These are phyloP conservation scores for Fusarium buharicum DNA, from an alignment of 2,329 filamentous ascomycete genomes.

Conservation along the genomic window DNA sequence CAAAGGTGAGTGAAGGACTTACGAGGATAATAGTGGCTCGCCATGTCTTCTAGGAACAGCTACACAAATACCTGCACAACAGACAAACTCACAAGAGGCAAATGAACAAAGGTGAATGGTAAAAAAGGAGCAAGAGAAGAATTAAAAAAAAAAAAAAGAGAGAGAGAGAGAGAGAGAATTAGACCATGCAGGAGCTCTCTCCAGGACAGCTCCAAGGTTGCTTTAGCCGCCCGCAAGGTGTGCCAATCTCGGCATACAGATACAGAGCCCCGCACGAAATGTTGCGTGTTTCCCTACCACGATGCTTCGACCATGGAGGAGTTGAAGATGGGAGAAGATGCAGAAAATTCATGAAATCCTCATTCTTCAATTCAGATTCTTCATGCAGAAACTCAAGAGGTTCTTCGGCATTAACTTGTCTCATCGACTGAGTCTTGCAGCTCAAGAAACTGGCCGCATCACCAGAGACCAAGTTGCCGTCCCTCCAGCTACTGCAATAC, in stretches of 20 bases:
- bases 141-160: constrained; percentile 10
- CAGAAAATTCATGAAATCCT: neutral
- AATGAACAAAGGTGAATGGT: constrained; percentile 1
- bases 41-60: constrained; percentile 48
- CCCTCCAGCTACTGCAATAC: constrained; percentile 7
- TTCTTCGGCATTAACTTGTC: constrained; percentile 4
- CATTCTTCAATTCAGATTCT: neutral
- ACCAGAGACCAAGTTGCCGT: constrained; percentile 26
- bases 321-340: neutral
- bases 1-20: constrained; percentile 41
- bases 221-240: constrained; percentile 35
- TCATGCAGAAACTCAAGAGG: neutral
- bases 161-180: constrained; percentile 7
- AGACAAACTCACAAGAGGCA: neutral
- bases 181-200: constrained; percentile 14
- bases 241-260: constrained; percentile 32
- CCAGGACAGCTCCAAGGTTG: constrained; percentile 19
- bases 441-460: constrained; percentile 14
- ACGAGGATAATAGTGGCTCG: constrained; percentile 61
- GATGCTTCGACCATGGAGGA: constrained; percentile 9
- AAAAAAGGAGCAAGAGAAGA: constrained; percentile 9
- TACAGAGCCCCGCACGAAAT: constrained; percentile 27
- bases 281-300: constrained; percentile 14
- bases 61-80: neutral
- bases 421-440: neutral